Evolutionary conservation across 148 eudicot genomes (phyloP).

Genomic region (Cornus suecica): DNA sequence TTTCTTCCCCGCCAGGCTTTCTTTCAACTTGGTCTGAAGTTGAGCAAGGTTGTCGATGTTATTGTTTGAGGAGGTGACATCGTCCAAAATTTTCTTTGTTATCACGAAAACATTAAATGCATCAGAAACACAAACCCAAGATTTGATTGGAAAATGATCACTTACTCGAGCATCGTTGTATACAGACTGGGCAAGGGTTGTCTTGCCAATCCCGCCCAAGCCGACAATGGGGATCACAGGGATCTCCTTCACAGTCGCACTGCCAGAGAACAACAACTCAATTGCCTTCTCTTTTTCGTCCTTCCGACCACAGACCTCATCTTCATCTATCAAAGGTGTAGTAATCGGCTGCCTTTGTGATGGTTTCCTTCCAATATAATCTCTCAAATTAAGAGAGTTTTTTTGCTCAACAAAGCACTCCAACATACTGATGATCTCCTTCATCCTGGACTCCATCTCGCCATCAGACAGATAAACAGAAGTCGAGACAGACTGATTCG

Average conservation of each 20-base stretch:
- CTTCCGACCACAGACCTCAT: conserved; percentile 5
- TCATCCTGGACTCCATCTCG: not conserved
- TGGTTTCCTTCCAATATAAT: not conserved
- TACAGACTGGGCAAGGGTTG: conserved; percentile 9
- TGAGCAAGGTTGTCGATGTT: not conserved
- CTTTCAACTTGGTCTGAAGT: not conserved
- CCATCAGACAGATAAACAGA: not conserved
- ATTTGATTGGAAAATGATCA: not conserved
- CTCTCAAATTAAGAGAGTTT: conserved; percentile 12
- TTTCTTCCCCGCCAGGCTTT: conserved; percentile 4
- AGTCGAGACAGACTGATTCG: not conserved
- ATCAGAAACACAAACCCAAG: conserved; percentile 27
- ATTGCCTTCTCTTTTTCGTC: not conserved
- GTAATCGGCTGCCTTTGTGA: not conserved
- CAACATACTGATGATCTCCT: conserved; percentile 8
- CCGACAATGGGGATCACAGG: conserved; percentile 17
- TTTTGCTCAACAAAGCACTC: conserved; percentile 16
- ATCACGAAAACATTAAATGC: conserved; percentile 7
- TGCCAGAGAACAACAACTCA: not conserved
- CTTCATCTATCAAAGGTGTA: conserved; percentile 11
- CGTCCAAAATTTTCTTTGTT: conserved; percentile 11
- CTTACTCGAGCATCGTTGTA: conserved; percentile 15
- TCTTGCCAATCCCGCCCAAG: conserved; percentile 23
- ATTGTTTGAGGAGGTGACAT: not conserved
- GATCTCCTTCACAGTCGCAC: not conserved